Evolutionary conservation across 108 stramenopile species (phyloP), one percentile per base, ranked within the genome.

Genomic region (Cyclotella atomus): DNA sequence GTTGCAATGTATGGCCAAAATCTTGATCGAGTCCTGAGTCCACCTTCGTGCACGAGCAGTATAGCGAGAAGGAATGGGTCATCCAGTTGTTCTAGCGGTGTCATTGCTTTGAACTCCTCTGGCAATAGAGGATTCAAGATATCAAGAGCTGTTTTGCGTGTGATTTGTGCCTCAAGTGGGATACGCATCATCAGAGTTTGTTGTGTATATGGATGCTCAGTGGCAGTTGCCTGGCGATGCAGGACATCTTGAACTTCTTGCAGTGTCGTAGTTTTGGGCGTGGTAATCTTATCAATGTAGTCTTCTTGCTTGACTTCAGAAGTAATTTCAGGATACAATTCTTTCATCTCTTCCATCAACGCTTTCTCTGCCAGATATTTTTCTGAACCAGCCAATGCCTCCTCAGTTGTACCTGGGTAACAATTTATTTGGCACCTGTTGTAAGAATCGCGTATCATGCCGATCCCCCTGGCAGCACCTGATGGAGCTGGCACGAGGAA

Each of bases 1-100:
- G 88, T 86, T 7, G 88, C 88, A 70, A 95, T 89, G 68, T 95
- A 95, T 0, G 93, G 91, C 55, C 80, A 68, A 76, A 86, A 89
- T 21, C 83, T 84, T 14, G 89, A 91, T 17, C 73, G 77, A 28
- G 57, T 43, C 8, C 89, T 87, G 21, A 85, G 59, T 28, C 89
- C 91, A 27, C 87, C 71, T 77, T 95, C 93, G 61, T 95, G 89
- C 3, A 85, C 85, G 56, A 95, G 79, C 23, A 88, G 66, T 29
- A 95, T 45, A 24, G 75, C 79, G 14, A 95, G 65, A 10, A 95
- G 55, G 16, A 82, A 75, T 10, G 86, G 91, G 79, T 95, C 93
- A 56, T 95, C 91, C 25, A 95, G 74, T 59, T 88, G 86, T 19
- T 68, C 73, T 4, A 83, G 30, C 17, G 69, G 19, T 15, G 23